These are phyloP conservation scores for Chamaecyparis obtusa DNA, from an alignment of 75 land plant genomes.

Conservation along the genomic window DNA sequence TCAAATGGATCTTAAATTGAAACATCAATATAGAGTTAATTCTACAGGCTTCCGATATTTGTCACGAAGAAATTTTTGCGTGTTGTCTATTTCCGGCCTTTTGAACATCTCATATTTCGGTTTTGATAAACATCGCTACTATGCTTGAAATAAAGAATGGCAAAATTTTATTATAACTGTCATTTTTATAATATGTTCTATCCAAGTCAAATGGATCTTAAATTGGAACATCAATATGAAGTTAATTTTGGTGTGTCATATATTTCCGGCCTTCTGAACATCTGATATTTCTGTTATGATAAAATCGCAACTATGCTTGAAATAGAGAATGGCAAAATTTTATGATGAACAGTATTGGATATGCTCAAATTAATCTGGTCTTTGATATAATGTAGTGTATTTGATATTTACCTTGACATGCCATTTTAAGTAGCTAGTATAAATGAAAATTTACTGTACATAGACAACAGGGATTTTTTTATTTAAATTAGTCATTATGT, in stretches of 20 bases:
- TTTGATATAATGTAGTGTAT: neutral
- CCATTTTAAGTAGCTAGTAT: neutral
- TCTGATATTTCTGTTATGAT: too few relatives aligned
- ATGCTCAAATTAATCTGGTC: neutral
- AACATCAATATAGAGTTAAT: neutral
- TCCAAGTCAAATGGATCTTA: too few relatives aligned
- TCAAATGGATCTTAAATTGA: neutral
- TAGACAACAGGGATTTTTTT: too few relatives aligned
- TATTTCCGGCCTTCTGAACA: neutral
- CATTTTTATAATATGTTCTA: too few relatives aligned
- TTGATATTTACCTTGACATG: neutral
- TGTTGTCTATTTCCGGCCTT: neutral
- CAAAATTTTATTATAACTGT: too few relatives aligned
- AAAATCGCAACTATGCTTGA: neutral
- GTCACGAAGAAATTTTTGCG: too few relatives aligned
- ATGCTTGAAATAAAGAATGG: too few relatives aligned
- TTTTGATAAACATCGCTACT: neutral
- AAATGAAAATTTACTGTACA: too few relatives aligned
- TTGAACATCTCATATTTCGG: neutral
- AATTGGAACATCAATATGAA: too few relatives aligned
- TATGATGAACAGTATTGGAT: neutral
- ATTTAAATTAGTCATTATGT: too few relatives aligned
- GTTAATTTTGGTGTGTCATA: too few relatives aligned
- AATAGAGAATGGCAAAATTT: neutral
- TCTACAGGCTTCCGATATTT: neutral